Conservation (phyloP, 495 filamentous ascomycete genomes). For the Penicillium mononematosum region DNA sequence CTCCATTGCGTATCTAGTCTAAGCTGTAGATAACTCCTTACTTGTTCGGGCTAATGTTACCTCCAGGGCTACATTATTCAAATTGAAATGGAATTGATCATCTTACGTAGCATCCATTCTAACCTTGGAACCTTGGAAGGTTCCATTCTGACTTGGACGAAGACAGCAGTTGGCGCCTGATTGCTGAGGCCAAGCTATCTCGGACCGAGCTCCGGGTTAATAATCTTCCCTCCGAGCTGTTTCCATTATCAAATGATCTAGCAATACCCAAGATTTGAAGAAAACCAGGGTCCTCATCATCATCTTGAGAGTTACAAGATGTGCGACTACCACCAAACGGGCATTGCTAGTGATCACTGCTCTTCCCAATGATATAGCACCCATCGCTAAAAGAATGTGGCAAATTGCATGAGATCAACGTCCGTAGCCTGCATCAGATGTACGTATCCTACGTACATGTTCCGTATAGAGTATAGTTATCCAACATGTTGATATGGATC, state of each 20-base stretch:
- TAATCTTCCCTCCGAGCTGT: background rate
- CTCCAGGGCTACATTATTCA: background rate
- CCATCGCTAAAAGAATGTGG: background rate
- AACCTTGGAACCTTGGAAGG: no score
- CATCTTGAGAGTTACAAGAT: background rate
- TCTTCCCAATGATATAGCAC: background rate
- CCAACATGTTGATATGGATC: background rate
- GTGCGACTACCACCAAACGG: background rate
- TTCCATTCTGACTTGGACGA: background rate
- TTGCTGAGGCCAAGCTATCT: background rate
- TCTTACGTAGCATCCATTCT: conserved; percentile 3
- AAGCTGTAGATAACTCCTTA: background rate
- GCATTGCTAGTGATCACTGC: background rate
- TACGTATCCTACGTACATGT: background rate
- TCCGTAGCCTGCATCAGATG: background rate
- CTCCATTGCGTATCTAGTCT: background rate
- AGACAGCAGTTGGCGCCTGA: background rate
- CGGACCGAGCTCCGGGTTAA: background rate
- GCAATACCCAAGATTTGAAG: background rate
- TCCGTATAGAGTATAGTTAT: background rate
- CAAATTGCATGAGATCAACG: background rate
- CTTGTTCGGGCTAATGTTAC: background rate
- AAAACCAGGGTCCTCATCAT: background rate
- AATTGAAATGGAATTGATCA: conserved; percentile 8
- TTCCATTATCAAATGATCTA: background rate